A percentile compares a stretch with the other conserved stretches of the same genome.
These are phyloP conservation scores for Chrysanthemum seticuspe DNA, from an alignment of 129 eudicot genomes.

Conservation along the genomic window DNA sequence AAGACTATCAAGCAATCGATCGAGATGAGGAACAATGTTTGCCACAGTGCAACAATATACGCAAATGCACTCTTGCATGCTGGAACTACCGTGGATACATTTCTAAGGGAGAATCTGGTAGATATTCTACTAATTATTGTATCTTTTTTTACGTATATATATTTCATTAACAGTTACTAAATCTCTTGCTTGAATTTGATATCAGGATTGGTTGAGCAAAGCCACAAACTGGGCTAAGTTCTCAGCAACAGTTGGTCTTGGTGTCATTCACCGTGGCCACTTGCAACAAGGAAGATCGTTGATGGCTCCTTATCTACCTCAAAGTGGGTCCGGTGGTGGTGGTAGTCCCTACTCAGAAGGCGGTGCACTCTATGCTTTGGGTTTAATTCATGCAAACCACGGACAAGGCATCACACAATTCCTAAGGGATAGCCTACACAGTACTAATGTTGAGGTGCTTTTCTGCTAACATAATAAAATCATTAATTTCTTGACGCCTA, in stretches of 20 bases:
- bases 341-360: slow-evolving; percentile 99
- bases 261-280: slow-evolving; percentile 92
- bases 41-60: no score
- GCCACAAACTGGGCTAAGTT: slow-evolving; percentile 99
- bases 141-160: no score
- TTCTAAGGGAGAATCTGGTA: no score
- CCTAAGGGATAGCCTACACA: slow-evolving; percentile 79
- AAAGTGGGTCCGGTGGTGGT: slow-evolving; percentile 89
- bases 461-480: slow-evolving; percentile 1
- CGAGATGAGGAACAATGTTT: no score
- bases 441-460: slow-evolving; percentile 86
- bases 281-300: slow-evolving; percentile 95
- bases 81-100: no score
- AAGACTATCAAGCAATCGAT: no score
- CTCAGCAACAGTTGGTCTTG: slow-evolving; percentile 96
- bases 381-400: slow-evolving; percentile 95
- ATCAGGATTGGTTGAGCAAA: slow-evolving; percentile 95
- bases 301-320: slow-evolving; percentile 98
- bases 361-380: slow-evolving; percentile 93
- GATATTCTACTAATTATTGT: no score
- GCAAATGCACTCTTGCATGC: no score
- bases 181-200: slow-evolving; percentile 10
- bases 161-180: no score
- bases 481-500: not conserved
- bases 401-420: slow-evolving; percentile 97